Conservation (phyloP, 2,329 filamentous ascomycete species). For the Aspergillus hiratsukae region DNA sequence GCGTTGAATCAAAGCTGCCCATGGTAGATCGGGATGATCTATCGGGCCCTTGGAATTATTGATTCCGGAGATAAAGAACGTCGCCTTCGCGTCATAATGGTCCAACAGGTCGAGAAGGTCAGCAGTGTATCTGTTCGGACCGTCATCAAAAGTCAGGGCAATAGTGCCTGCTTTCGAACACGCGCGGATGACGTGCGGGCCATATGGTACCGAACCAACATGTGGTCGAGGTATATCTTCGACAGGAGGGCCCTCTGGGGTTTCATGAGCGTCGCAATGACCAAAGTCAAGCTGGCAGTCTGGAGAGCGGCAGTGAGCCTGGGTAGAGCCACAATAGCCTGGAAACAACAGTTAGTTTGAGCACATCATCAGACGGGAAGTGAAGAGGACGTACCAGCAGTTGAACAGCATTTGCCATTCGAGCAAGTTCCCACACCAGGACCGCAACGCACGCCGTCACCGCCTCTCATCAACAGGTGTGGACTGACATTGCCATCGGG, state of each 20-base stretch:
- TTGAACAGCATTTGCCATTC: constrained; percentile 36
- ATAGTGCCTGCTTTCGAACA: constrained; percentile 53
- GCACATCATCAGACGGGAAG: background rate
- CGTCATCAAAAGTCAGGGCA: constrained; percentile 65
- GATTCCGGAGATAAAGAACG: constrained; percentile 60
- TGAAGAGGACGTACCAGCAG: constrained; percentile 26
- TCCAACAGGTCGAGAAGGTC: constrained; percentile 60
- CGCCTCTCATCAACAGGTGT: constrained; percentile 11
- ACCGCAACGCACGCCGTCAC: constrained; percentile 30
- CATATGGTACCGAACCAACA: constrained; percentile 35
- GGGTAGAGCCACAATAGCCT: constrained; percentile 38
- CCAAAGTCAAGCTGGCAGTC: constrained; percentile 39
- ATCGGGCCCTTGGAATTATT: constrained; percentile 45
- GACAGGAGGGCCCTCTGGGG: constrained; percentile 33
- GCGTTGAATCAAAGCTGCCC: constrained; percentile 37
- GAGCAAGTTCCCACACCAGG: constrained; percentile 30
- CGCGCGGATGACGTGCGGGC: constrained; percentile 30
- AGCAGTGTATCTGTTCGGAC: constrained; percentile 58
- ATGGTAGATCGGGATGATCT: constrained; percentile 37
- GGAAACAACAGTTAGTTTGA: background rate
- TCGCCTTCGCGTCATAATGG: constrained; percentile 58
- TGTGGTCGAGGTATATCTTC: constrained; percentile 30
- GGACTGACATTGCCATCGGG: background rate
- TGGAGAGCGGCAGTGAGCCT: constrained; percentile 36
- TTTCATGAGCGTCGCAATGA: constrained; percentile 34